phyloP scores from a whole-genome alignment of 768 basidiomycete species.

The Russula emetica region DNA sequence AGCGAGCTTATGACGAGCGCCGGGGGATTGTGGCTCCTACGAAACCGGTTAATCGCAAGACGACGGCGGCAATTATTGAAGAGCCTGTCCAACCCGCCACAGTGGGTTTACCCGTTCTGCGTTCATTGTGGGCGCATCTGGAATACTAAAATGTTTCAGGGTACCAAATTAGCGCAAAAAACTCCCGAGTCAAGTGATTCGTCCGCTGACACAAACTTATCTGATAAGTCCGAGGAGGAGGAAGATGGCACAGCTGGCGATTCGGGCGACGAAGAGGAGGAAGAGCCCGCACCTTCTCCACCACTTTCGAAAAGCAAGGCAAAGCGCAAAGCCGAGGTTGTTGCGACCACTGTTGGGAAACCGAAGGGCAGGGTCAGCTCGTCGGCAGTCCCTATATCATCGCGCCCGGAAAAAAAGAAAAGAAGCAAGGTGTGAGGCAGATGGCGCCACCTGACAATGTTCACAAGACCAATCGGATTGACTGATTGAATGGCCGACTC shows the following conservation, averaged over 20 bases:
- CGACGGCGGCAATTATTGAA: constrained; percentile 5
- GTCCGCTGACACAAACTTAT: constrained; percentile 16
- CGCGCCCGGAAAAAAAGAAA: constrained; percentile 43
- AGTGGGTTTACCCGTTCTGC: not conserved
- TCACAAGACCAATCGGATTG: constrained; percentile 19
- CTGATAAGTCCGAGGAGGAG: constrained; percentile 16
- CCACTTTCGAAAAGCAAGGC: constrained; percentile 32
- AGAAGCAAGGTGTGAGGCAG: constrained; percentile 39
- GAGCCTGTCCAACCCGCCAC: constrained; percentile 6
- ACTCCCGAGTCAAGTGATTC: constrained; percentile 15
- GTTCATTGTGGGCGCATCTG: not conserved
- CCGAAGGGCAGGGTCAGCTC: constrained; percentile 18
- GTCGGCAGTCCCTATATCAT: constrained; percentile 6
- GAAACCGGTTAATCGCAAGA: constrained; percentile 4
- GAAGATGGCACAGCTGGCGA: constrained; percentile 24
- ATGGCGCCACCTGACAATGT: constrained; percentile 19
- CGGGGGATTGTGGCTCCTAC: constrained; percentile 29
- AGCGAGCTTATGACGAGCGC: constrained; percentile 61
- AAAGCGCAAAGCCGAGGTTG: constrained; percentile 19
- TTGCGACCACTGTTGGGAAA: constrained; percentile 9
- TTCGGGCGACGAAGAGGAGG: constrained; percentile 36
- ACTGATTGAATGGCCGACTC: constrained; percentile 9
- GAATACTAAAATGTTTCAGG: constrained; percentile 11
- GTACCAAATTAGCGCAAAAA: constrained; percentile 10
- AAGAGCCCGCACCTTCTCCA: constrained; percentile 33